Base-by-base conservation (phyloP, 805 yeast species). In the Nakazawaea holstii region DNA sequence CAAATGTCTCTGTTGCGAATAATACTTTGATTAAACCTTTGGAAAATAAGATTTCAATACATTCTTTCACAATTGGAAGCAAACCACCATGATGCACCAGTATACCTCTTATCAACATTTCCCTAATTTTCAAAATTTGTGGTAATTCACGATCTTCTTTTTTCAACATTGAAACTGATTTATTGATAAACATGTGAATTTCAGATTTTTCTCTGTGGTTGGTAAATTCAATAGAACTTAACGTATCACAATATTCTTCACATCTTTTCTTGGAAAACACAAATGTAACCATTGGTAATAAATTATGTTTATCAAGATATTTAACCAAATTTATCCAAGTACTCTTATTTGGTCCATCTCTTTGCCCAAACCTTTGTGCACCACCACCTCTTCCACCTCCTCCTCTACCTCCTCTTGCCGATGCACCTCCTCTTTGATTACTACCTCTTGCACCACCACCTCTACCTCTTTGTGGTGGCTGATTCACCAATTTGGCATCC, bases 1-100 rank as follows among this genome's bases (percentile, higher is more conserved):
- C 98, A 73, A 94, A 92, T 0, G 99, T 94, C 65, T 94, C 99
- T 0, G 99, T 94, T 0, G 99, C 98, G 69, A 94, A 94, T 45
- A 94, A 69, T 1, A 92, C 94, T 63, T 90, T 91, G 39, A 94
- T 87, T 44, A 92, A 72, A 0, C 95, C 83, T 55, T 80, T 84
- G 0, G 97, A 82, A 68, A 94, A 94, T 41, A 94, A 67, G 48
- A 94, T 91, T 65, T 94, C 99, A 53, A 91, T 91, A 40, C 89
- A 80, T 60, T 91, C 98, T 59, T 91, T 91, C 27, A 91, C 95
- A 35, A 91, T 91, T 0, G 98, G 98, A 49, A 91, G 67, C 50
- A 91, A 67, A 1, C 98, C 98, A 60, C 96, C 95, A 65, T 91
- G 97, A 61, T 91, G 98, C 2, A 91, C 95, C 0, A 96, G 97